Evolutionary conservation across 202 grass and related monocot genomes (phyloP).

Genomic region (Schoenoplectus triqueter): DNA sequence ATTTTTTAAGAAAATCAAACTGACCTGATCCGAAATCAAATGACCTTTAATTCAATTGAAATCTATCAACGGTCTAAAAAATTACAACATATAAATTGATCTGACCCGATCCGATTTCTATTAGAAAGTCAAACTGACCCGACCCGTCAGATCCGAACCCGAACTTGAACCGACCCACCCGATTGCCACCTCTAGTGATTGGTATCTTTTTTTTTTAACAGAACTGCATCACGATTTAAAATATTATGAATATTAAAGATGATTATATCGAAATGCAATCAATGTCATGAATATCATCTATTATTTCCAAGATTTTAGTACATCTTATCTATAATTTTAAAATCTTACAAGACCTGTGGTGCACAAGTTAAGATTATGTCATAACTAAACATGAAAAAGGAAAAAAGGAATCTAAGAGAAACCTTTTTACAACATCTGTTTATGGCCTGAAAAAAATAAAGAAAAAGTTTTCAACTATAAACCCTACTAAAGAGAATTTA

Average conservation of each 20-base stretch:
- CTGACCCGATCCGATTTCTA: no score
- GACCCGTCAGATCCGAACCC: no score
- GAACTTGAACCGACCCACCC: no score
- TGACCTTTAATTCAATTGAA: no score
- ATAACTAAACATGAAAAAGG: neutral
- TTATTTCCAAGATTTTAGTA: neutral
- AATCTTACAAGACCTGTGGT: constrained; percentile 25
- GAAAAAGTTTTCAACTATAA: constrained; percentile 27
- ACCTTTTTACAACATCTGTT: neutral
- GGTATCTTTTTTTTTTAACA: neutral
- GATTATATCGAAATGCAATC: neutral
- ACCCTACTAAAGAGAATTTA: neutral
- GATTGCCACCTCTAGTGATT: no score
- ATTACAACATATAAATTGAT: no score
- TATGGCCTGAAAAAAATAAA: constrained; percentile 36
- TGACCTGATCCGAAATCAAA: no score
- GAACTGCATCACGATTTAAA: neutral
- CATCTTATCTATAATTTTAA: constrained; percentile 15
- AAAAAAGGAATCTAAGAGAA: neutral
- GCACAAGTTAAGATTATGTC: constrained; percentile 15
- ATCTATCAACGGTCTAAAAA: no score
- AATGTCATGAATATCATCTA: neutral
- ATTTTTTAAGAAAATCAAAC: no score
- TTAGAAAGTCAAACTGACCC: no score
- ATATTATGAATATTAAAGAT: neutral